These are phyloP conservation scores for Lentinula edodes DNA, from an alignment of 768 basidiomycete species.

Conservation along the genomic window DNA sequence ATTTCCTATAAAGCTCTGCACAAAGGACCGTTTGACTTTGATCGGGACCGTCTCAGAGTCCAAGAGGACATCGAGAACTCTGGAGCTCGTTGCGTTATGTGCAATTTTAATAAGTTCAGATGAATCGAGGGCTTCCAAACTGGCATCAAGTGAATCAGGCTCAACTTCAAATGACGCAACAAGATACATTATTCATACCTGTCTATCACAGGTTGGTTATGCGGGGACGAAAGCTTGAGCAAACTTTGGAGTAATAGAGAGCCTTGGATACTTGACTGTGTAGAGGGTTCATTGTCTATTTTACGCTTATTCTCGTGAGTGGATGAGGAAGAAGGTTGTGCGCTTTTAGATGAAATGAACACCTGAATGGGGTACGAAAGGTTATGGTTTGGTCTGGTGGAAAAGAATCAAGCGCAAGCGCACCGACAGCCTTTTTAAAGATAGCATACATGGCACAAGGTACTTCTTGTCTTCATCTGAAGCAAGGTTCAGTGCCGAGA, in stretches of 20 bases:
- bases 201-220: slow-evolving; percentile 62
- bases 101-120: slow-evolving; percentile 52
- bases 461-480: slow-evolving; percentile 41
- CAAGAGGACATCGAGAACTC: slow-evolving; percentile 75
- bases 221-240: slow-evolving; percentile 59
- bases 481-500: slow-evolving; percentile 51
- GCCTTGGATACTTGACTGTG: slow-evolving; percentile 77
- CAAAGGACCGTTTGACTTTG: slow-evolving; percentile 64
- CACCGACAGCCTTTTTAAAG: slow-evolving; percentile 46
- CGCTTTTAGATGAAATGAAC: slow-evolving; percentile 15
- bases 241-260: slow-evolving; percentile 82
- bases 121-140: slow-evolving; percentile 51
- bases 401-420: slow-evolving; percentile 9
- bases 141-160: slow-evolving; percentile 21
- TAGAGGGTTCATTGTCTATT: slow-evolving; percentile 23
- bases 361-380: slow-evolving; percentile 16
- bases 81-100: slow-evolving; percentile 59
- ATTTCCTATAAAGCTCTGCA: slow-evolving; percentile 71
- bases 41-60: slow-evolving; percentile 60
- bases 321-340: slow-evolving; percentile 10
- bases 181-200: slow-evolving; percentile 39
- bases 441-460: slow-evolving; percentile 66
- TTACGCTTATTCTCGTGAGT: slow-evolving; percentile 11
- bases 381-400: background rate
- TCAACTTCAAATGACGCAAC: slow-evolving; percentile 3